Evolutionary conservation across 2,329 filamentous ascomycete species (phyloP).

Genomic region (Cytospora piceicola): DNA sequence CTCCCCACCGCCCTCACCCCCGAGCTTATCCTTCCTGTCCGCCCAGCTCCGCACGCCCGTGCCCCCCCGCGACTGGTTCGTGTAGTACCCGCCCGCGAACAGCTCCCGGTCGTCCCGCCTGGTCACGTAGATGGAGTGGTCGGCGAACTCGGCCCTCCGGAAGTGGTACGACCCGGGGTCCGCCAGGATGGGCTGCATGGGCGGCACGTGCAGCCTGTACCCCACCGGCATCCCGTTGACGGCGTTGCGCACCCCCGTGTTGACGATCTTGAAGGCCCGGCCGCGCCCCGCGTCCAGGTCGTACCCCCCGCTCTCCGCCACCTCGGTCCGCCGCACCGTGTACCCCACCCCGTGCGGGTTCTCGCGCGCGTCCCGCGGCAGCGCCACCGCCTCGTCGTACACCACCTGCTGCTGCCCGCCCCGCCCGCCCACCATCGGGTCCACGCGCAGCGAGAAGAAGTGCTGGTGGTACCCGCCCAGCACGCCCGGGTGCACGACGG

Average conservation of each 20-base stretch:
- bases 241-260: constrained; percentile 53
- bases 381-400: constrained; percentile 62
- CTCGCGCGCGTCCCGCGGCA: constrained; percentile 45
- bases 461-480: constrained; percentile 75
- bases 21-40: constrained; percentile 46
- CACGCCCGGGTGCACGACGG: constrained; percentile 63
- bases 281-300: constrained; percentile 52
- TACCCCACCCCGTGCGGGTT: constrained; percentile 59
- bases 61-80: constrained; percentile 46
- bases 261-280: constrained; percentile 63
- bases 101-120: constrained; percentile 43
- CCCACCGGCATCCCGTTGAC: constrained; percentile 57
- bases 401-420: constrained; percentile 58
- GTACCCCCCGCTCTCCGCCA: constrained; percentile 51
- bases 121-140: constrained; percentile 44
- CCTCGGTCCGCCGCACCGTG: constrained; percentile 50
- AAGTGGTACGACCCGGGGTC: constrained; percentile 43
- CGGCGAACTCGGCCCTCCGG: constrained; percentile 43
- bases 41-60: constrained; percentile 42
- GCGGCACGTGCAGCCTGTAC: constrained; percentile 59
- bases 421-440: constrained; percentile 64
- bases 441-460: constrained; percentile 70
- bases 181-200: constrained; percentile 62
- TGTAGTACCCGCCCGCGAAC: constrained; percentile 44
- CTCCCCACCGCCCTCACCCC: constrained; percentile 42